Evolutionary conservation across 2,329 filamentous ascomycete genomes (phyloP).

Genomic region (Cadophora sp.): DNA sequence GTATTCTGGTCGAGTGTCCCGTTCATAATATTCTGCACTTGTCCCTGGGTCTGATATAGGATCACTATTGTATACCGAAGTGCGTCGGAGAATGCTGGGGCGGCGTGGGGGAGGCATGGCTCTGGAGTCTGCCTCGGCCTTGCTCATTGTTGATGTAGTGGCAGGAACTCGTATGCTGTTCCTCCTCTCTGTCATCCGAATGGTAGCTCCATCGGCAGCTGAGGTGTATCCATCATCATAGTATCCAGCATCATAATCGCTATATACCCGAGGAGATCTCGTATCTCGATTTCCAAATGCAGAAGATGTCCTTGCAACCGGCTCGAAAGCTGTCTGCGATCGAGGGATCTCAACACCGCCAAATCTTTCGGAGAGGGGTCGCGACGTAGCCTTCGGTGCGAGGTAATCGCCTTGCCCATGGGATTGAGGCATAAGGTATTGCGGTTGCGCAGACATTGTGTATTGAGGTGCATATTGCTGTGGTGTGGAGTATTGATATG

Average conservation of each 20-base stretch:
- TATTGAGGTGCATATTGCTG: constrained; percentile 18
- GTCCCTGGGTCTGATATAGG: constrained; percentile 11
- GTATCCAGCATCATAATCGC: constrained; percentile 25
- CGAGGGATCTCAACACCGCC: constrained; percentile 34
- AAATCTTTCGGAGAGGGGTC: constrained; percentile 37
- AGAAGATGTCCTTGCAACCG: constrained; percentile 28
- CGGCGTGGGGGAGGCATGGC: constrained; percentile 39
- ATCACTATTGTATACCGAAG: constrained; percentile 24
- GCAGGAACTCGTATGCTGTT: constrained; percentile 36
- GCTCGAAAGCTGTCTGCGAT: constrained; percentile 34
- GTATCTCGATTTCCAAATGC: constrained; percentile 32
- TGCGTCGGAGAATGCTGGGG: constrained; percentile 30
- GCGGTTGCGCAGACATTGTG: constrained; percentile 21
- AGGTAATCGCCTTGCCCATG: constrained; percentile 23
- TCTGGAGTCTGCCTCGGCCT: constrained; percentile 32
- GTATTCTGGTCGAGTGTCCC: constrained; percentile 25
- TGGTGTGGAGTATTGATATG: constrained; percentile 8
- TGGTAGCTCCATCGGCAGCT: constrained; percentile 29
- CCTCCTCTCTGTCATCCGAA: constrained; percentile 31
- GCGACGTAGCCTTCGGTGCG: constrained; percentile 28
- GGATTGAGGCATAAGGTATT: constrained; percentile 12
- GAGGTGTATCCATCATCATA: constrained; percentile 40
- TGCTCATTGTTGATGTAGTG: constrained; percentile 28
- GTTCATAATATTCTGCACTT: constrained; percentile 11
- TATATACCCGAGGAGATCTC: constrained; percentile 5